These are phyloP conservation scores for Aurinia saxatilis DNA, from an alignment of 345 rosid genomes.

Conservation along the genomic window DNA sequence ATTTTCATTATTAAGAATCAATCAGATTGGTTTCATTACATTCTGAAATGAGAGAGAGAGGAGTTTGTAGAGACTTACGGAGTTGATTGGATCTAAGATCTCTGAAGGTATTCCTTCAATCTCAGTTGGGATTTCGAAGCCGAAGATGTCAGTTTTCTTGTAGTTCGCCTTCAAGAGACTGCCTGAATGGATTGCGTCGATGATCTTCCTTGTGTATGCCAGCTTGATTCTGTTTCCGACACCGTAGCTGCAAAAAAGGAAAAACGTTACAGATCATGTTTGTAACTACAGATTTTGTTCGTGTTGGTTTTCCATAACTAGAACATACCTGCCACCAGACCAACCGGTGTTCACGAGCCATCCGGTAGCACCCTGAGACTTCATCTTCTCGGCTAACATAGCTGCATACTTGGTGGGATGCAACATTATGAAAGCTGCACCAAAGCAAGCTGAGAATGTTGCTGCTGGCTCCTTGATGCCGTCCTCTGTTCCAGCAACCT, in stretches of 20 bases:
- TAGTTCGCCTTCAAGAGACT: conserved; percentile 54
- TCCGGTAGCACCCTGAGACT: conserved; percentile 88
- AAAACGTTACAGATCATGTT: background rate
- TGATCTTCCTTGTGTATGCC: conserved; percentile 79
- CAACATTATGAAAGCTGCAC: conserved; percentile 95
- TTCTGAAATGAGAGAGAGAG: background rate
- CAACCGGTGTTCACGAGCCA: conserved; percentile 99
- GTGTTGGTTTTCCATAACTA: background rate
- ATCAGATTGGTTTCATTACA: background rate
- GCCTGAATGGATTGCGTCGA: conserved; percentile 86
- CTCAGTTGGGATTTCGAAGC: conserved; percentile 73
- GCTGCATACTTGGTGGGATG: conserved; percentile 98
- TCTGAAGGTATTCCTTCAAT: conserved; percentile 81
- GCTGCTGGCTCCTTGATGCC: conserved; percentile 88
- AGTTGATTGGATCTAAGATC: conserved; percentile 70
- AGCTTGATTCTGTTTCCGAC: conserved; percentile 79
- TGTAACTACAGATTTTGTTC: background rate
- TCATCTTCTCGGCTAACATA: conserved; percentile 95
- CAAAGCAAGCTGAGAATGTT: conserved; percentile 96
- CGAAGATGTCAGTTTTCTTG: conserved; percentile 71
- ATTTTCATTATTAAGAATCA: background rate
- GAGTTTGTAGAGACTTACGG: conserved; percentile 41
- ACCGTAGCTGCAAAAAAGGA: conserved; percentile 58
- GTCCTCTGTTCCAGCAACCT: conserved; percentile 97
- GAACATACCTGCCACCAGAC: conserved; percentile 90